A percentile compares a stretch with the other conserved stretches of the same genome.
These are phyloP conservation scores for Crepidotus variabilis DNA, from an alignment of 768 basidiomycete genomes.

Conservation along the genomic window DNA sequence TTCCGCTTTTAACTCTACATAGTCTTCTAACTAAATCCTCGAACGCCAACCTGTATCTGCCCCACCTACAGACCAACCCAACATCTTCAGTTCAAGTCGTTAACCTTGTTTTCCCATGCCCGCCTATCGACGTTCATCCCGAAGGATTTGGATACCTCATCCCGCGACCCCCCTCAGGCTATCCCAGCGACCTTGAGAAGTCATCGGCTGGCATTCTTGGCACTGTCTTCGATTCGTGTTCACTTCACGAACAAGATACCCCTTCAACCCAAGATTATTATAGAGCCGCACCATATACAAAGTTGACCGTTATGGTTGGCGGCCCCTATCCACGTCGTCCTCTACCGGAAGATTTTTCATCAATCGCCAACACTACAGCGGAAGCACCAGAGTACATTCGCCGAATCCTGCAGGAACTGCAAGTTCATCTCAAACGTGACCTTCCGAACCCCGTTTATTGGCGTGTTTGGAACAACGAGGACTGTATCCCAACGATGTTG, in stretches of 20 bases:
- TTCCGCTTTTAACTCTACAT: slow-evolving; percentile 59
- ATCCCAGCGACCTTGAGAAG: slow-evolving; percentile 24
- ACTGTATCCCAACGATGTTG: slow-evolving; percentile 76
- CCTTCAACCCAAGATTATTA: slow-evolving; percentile 19
- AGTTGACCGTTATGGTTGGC: slow-evolving; percentile 89
- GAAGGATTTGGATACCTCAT: slow-evolving; percentile 93
- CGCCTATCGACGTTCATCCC: slow-evolving; percentile 58
- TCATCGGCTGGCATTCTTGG: slow-evolving; percentile 59
- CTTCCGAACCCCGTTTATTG: slow-evolving; percentile 57
- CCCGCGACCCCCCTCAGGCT: slow-evolving; percentile 65
- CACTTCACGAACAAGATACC: slow-evolving; percentile 53
- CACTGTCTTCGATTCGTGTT: slow-evolving; percentile 85
- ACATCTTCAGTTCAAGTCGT: slow-evolving; percentile 82
- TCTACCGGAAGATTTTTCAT: slow-evolving; percentile 21
- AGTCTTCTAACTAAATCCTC: slow-evolving; percentile 29
- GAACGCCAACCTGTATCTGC: slow-evolving; percentile 32
- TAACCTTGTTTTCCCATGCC: slow-evolving; percentile 75
- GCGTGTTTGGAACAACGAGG: slow-evolving; percentile 47
- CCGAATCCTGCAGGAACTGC: slow-evolving; percentile 35
- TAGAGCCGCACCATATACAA: slow-evolving; percentile 44
- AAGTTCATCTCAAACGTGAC: slow-evolving; percentile 37
- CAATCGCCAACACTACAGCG: slow-evolving; percentile 11
- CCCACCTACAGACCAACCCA: slow-evolving; percentile 68
- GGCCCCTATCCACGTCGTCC: slow-evolving; percentile 55
- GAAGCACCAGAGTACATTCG: slow-evolving; percentile 21